phyloP scores from a whole-genome alignment of 805 yeast species.

The Teunomyces pallodes region DNA sequence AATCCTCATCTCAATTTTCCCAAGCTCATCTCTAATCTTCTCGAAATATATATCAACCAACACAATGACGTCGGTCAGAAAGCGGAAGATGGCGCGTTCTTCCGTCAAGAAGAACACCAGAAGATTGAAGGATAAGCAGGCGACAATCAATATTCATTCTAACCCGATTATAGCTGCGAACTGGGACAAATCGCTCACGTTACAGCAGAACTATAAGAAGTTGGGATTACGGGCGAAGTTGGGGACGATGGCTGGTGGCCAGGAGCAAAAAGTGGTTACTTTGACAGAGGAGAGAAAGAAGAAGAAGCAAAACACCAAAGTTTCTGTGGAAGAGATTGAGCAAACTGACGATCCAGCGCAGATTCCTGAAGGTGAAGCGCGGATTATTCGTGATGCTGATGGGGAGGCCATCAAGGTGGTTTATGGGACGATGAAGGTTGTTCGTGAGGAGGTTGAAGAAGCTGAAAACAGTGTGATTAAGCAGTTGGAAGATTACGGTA shows the following conservation, averaged over 20 bases:
- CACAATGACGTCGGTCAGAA: conserved; percentile 70
- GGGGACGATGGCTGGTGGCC: conserved; percentile 75
- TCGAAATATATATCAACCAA: too few species aligned
- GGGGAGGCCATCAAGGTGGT: conserved; percentile 67
- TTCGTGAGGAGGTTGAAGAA: conserved; percentile 19
- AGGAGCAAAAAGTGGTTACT: conserved; percentile 54
- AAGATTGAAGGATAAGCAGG: conserved; percentile 65
- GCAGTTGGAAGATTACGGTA: conserved; percentile 57
- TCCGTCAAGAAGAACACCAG: conserved; percentile 69
- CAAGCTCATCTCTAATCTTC: not conserved
- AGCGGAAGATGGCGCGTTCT: conserved; percentile 77
- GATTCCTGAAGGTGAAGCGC: conserved; percentile 77
- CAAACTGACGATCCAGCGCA: conserved; percentile 52
- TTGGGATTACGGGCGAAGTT: conserved; percentile 73
- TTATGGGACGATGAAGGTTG: conserved; percentile 60
- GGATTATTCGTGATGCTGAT: conserved; percentile 63
- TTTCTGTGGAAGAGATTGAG: conserved; percentile 38
- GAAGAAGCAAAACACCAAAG: conserved; percentile 22
- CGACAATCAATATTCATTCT: conserved; percentile 60
- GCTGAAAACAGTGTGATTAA: conserved; percentile 52
- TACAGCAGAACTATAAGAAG: conserved; percentile 80
- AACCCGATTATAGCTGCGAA: conserved; percentile 83
- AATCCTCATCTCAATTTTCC: not conserved
- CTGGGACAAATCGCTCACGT: conserved; percentile 84
- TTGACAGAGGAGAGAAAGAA: conserved; percentile 35